Evolutionary conservation across 495 filamentous ascomycete species (phyloP).

Genomic region (Tuber calosporum): DNA sequence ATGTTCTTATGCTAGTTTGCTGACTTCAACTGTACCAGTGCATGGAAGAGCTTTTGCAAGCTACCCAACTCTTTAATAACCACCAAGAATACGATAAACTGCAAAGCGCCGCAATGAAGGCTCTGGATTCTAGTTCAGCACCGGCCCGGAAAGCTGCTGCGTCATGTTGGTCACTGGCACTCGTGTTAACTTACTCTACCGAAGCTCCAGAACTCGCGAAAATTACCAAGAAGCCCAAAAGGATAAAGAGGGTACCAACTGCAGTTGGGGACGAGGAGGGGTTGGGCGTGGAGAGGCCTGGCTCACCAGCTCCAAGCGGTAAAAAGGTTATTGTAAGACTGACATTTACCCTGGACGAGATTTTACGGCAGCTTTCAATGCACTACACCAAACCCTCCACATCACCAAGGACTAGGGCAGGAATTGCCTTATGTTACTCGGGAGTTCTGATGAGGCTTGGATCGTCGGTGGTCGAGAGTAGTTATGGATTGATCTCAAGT

Average conservation of each 20-base stretch:
- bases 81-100: constrained; percentile 85
- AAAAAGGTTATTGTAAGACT: constrained; percentile 64
- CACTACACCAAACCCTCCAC: constrained; percentile 78
- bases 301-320: constrained; percentile 57
- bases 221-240: constrained; percentile 41
- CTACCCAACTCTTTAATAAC: constrained; percentile 77
- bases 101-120: constrained; percentile 70
- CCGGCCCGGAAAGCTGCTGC: constrained; percentile 78
- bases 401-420: constrained; percentile 70
- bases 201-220: constrained; percentile 62
- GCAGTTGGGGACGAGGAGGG: constrained; percentile 68
- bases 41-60: constrained; percentile 61
- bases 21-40: constrained; percentile 47
- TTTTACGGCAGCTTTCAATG: constrained; percentile 69
- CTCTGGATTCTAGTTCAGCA: constrained; percentile 68
- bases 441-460: constrained; percentile 67
- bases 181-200: constrained; percentile 72
- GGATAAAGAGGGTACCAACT: constrained; percentile 59
- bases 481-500: constrained; percentile 69
- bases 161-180: constrained; percentile 66
- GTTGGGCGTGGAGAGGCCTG: constrained; percentile 62
- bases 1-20: not conserved
- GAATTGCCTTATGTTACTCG: constrained; percentile 79
- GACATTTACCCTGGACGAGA: constrained; percentile 66
- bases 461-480: constrained; percentile 66